These are phyloP conservation scores for Penicillium dipodomyicola DNA, from an alignment of 495 filamentous ascomycete species.

Conservation along the genomic window DNA sequence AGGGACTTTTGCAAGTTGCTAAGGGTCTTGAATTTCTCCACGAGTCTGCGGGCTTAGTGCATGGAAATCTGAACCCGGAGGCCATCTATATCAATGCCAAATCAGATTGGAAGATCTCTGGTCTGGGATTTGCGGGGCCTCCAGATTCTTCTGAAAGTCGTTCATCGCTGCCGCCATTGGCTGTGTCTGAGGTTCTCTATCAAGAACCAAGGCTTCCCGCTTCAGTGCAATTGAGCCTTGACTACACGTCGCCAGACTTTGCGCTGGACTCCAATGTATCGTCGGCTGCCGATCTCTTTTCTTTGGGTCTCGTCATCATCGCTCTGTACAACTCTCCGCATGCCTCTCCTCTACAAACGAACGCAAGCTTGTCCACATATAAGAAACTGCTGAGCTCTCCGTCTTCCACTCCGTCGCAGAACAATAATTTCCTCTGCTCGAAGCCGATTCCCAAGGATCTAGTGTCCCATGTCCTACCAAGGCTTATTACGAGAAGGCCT, in stretches of 20 bases:
- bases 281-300: slow-evolving; percentile 83
- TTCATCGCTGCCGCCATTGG: slow-evolving; percentile 69
- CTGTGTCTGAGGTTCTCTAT: slow-evolving; percentile 78
- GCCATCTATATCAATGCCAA: slow-evolving; percentile 95
- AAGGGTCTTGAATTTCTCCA: slow-evolving; percentile 96
- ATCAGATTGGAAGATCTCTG: slow-evolving; percentile 98
- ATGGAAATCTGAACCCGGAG: slow-evolving; percentile 92
- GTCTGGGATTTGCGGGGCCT: slow-evolving; percentile 82
- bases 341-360: slow-evolving; percentile 75
- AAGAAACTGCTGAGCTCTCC: slow-evolving; percentile 75
- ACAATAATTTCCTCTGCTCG: slow-evolving; percentile 81
- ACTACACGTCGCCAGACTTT: slow-evolving; percentile 94
- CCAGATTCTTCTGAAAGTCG: slow-evolving; percentile 65
- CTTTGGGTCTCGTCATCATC: slow-evolving; percentile 81
- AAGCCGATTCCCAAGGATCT: slow-evolving; percentile 78
- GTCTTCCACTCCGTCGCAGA: slow-evolving; percentile 68
- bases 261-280: slow-evolving; percentile 82
- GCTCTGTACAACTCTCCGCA: slow-evolving; percentile 93
- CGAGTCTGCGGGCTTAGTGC: slow-evolving; percentile 90
- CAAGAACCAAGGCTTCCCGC: slow-evolving; percentile 79
- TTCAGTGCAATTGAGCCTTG: slow-evolving; percentile 82
- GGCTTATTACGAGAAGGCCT: slow-evolving; percentile 79
- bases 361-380: slow-evolving; percentile 74
- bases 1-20: slow-evolving; percentile 86
- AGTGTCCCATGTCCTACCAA: slow-evolving; percentile 67